Conservation (phyloP, 495 filamentous ascomycete genomes). For the Tetracladium marchalianum region DNA sequence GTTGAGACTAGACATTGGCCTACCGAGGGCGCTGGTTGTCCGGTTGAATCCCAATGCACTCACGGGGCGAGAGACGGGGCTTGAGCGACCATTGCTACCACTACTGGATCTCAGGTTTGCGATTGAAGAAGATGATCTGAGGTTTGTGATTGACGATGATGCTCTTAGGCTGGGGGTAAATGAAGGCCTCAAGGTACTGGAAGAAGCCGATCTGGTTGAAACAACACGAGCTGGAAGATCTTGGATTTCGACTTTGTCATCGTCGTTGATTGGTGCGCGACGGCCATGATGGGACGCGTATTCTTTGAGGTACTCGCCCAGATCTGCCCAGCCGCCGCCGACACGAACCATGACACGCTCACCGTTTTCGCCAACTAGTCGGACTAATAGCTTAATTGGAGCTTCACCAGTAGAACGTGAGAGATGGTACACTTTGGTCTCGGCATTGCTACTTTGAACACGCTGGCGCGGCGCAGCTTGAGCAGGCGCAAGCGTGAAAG, state of each 20-base stretch:
- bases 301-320: slow-evolving; percentile 89
- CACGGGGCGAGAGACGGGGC: slow-evolving; percentile 20
- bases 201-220: slow-evolving; percentile 5
- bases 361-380: slow-evolving; percentile 79
- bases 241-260: slow-evolving; percentile 48
- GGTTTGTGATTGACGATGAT: too few relatives aligned
- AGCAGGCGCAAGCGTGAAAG: slow-evolving; percentile 60
- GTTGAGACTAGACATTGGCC: slow-evolving; percentile 28
- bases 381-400: slow-evolving; percentile 88
- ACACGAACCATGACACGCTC: slow-evolving; percentile 96
- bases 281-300: slow-evolving; percentile 84
- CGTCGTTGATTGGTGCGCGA: slow-evolving; percentile 30
- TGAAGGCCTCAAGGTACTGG: neutral
- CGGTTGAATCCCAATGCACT: slow-evolving; percentile 6
- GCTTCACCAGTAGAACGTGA: slow-evolving; percentile 71
- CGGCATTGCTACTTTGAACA: slow-evolving; percentile 39
- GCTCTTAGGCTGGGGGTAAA: neutral
- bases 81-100: slow-evolving; percentile 22
- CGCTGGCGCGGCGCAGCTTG: slow-evolving; percentile 29
- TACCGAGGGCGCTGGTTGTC: slow-evolving; percentile 26
- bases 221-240: slow-evolving; percentile 32
- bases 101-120: neutral
- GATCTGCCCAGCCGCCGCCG: slow-evolving; percentile 91
- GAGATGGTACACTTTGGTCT: slow-evolving; percentile 87
- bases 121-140: too few relatives aligned